These are phyloP conservation scores for Plasmodium cynomolgi DNA, from an alignment of 169 alveolate species.

Conservation along the genomic window DNA sequence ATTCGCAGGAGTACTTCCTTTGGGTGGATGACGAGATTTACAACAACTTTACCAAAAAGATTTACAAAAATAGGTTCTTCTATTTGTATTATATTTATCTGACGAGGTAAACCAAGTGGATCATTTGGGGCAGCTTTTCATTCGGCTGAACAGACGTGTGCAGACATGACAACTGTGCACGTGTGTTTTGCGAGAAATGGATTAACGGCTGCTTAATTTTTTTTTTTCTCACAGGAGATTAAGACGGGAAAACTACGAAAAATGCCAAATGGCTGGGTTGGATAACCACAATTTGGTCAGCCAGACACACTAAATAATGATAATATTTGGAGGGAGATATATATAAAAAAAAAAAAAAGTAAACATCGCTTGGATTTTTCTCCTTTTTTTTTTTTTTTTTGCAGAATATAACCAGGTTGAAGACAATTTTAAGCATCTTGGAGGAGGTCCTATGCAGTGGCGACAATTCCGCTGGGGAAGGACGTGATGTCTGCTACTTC, in stretches of 20 bases:
- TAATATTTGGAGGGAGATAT: not conserved
- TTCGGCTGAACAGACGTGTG: not conserved
- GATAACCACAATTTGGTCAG: constrained; percentile 71
- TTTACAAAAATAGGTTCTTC: constrained; percentile 47
- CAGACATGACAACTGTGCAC: not conserved
- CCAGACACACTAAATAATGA: not conserved
- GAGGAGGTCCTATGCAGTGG: not conserved
- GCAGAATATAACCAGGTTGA: constrained; percentile 63
- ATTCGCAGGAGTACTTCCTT: constrained; percentile 39
- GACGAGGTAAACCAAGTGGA: constrained; percentile 26
- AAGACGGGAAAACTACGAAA: constrained; percentile 34
- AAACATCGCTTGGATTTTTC: not conserved
- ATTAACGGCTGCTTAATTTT: not conserved
- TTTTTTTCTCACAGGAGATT: constrained; percentile 18
- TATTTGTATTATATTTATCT: constrained; percentile 47
- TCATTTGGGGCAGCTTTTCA: not conserved
- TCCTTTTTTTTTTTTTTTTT: not conserved
- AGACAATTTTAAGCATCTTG: constrained; percentile 43
- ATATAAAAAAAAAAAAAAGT: not conserved
- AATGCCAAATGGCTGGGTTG: constrained; percentile 55
- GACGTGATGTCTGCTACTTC: constrained; percentile 20
- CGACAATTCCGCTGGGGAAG: not conserved
- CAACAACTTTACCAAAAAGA: constrained; percentile 56
- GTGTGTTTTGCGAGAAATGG: not conserved
- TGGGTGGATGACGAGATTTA: constrained; percentile 71